A percentile compares a stretch with the other conserved stretches of the same genome.
Conservation (phyloP, 139 green algal species). For the Micractinium sp. region DNA sequence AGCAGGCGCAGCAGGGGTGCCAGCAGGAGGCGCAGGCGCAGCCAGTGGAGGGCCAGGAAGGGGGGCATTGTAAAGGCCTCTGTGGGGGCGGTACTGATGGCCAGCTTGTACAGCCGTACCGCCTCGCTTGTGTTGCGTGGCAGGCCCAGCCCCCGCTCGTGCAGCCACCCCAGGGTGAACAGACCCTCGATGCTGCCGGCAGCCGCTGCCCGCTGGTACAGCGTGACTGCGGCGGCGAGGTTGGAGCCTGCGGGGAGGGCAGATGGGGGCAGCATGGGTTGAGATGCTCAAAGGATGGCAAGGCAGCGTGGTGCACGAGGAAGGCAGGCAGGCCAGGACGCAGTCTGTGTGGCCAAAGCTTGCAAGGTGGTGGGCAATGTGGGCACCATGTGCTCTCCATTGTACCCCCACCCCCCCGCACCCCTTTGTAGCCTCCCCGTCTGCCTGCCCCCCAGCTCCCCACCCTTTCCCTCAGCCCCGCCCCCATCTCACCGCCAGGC, state of each 20-base stretch:
- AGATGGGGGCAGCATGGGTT: neutral
- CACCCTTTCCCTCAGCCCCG: neutral
- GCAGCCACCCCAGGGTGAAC: conserved; percentile 27
- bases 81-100: neutral
- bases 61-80: neutral
- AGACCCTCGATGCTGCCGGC: conserved; percentile 22
- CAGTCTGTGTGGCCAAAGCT: neutral
- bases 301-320: neutral
- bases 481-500: neutral
- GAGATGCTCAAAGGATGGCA: neutral
- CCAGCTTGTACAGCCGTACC: conserved; percentile 3
- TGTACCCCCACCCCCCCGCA: no score
- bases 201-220: neutral
- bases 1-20: neutral
- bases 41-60: conserved; percentile 28
- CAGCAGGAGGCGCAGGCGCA: conserved; percentile 29
- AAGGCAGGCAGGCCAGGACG: neutral
- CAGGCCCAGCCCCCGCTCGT: conserved; percentile 19
- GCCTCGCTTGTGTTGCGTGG: neutral
- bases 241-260: neutral
- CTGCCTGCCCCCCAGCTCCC: neutral
- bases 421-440: neutral
- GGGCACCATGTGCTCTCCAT: neutral
- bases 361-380: neutral
- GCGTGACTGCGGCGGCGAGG: neutral